These are phyloP conservation scores for Globisporangium orthogonon DNA, from an alignment of 352 stramenopile genomes.

Conservation along the genomic window DNA sequence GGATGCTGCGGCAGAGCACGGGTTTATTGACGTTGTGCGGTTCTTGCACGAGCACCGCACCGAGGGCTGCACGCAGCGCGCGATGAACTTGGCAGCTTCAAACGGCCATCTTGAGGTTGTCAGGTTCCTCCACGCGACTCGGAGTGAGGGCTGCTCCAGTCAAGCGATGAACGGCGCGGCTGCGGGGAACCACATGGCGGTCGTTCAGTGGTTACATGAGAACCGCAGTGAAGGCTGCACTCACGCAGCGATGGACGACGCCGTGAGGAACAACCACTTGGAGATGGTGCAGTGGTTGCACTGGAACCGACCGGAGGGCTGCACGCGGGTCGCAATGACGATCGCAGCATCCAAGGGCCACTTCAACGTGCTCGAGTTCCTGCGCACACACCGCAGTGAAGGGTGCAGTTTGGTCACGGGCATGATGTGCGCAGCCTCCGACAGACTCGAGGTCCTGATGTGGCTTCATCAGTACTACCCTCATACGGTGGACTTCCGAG, in stretches of 20 bases:
- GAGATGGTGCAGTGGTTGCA: conserved; percentile 9
- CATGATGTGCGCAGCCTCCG: neutral
- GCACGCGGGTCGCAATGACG: conserved; percentile 5
- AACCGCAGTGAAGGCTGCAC: neutral
- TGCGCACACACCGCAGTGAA: conserved; percentile 10
- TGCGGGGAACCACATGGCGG: neutral
- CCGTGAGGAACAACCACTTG: conserved; percentile 1
- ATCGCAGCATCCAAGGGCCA: conserved; percentile 1
- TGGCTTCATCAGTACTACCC: conserved; percentile 2
- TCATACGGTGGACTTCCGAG: neutral
- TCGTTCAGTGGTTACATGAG: neutral
- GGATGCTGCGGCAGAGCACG: neutral
- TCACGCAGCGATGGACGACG: conserved; percentile 2
- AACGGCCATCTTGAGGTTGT: conserved; percentile 5
- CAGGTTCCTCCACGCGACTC: neutral
- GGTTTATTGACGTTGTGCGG: conserved; percentile 3
- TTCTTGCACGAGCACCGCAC: conserved; percentile 5
- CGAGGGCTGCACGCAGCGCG: neutral
- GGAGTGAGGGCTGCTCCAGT: neutral
- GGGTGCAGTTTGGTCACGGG: conserved; percentile 1
- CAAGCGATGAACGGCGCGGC: neutral
- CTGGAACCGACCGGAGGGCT: conserved; percentile 6
- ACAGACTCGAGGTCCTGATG: conserved; percentile 4
- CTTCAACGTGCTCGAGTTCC: conserved; percentile 8
- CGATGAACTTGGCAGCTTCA: conserved; percentile 2